Conservation (phyloP, 2,329 filamentous ascomycete genomes). For the Venturia pyrina region DNA sequence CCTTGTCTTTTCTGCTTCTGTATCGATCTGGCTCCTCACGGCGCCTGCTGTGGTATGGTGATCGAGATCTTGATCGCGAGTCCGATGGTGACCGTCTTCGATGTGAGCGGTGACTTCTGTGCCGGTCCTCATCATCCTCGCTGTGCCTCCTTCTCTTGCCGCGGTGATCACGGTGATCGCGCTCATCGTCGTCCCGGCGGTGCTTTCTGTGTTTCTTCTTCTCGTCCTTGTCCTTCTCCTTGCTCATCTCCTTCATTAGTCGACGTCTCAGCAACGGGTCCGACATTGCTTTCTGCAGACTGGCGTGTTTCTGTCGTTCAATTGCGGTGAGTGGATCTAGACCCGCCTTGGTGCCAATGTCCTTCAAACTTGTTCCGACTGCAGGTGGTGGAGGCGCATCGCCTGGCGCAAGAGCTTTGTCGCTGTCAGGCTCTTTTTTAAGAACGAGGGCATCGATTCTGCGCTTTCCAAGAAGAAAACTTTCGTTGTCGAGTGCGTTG, state of each 20-base stretch:
- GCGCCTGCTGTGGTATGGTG: constrained; percentile 15
- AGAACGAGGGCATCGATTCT: constrained; percentile 79
- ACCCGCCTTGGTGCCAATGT: constrained; percentile 76
- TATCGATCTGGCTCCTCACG: constrained; percentile 15
- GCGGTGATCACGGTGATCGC: constrained; percentile 21
- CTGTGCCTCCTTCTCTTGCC: constrained; percentile 14
- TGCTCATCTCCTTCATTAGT: constrained; percentile 47
- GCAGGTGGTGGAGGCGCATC: constrained; percentile 48
- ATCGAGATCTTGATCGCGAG: constrained; percentile 7
- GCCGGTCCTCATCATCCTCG: constrained; percentile 23
- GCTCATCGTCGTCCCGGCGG: constrained; percentile 25
- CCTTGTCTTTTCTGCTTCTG: not conserved
- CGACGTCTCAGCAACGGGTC: constrained; percentile 56
- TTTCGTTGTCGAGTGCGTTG: constrained; percentile 75
- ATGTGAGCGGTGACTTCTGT: constrained; percentile 19
- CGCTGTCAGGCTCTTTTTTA: constrained; percentile 58
- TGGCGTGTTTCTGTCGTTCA: constrained; percentile 77
- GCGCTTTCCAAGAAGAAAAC: constrained; percentile 84
- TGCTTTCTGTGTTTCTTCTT: constrained; percentile 23
- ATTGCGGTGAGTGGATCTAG: constrained; percentile 90
- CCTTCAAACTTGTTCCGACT: constrained; percentile 42
- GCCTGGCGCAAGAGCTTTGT: constrained; percentile 46
- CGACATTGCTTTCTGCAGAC: constrained; percentile 42
- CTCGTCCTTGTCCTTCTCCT: constrained; percentile 44
- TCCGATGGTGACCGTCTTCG: not conserved